Evolutionary conservation across 1,284 basidiomycete species (phyloP), one percentile per base, ranked within the genome.

Genomic region (Fomitiporia mediterranea): DNA sequence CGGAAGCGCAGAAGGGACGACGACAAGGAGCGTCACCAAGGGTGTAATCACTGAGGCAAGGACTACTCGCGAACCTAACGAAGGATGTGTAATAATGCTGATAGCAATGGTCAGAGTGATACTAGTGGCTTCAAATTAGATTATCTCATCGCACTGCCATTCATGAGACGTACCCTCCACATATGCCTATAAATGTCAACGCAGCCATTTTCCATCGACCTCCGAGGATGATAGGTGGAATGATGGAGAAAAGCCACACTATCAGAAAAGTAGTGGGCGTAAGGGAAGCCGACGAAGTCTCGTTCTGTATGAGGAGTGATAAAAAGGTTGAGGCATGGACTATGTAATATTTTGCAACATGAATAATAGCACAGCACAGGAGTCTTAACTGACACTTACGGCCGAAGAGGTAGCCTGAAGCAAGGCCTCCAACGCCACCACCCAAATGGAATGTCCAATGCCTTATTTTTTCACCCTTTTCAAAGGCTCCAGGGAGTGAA

Each of bases 301-400:
- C 69, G 32, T 74, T 74, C 5, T 82, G 79, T 17, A 86, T 74
- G n/a, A 84, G 65, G 6, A 86, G 70, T 0, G 80, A 64, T 7
- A 86, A 71, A 59, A 84, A 81, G 0, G 84, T 85, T 6, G 80
- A 72, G 15, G 81, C 61, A 62, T 86, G 80, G 6, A 84, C 82
- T 84, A 48, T 32, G 42, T 44, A 47, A n/a, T n/a, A n/a, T n/a
- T n/a, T n/a, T n/a, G n/a, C n/a, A n/a, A n/a, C n/a, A n/a, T n/a
- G n/a, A n/a, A n/a, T n/a, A n/a, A n/a, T n/a, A n/a, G n/a, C n/a
- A n/a, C n/a, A n/a, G n/a, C n/a, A n/a, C n/a, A n/a, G n/a, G n/a
- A n/a, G n/a, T n/a, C n/a, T n/a, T n/a, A n/a, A n/a, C n/a, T n/a
- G 21, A 21, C 38, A 73, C 77, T 39, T 64, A 85, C 84, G 64